Base-by-base conservation (phyloP, 2,329 filamentous ascomycete species). In the Mollisiaceae sp. region DNA sequence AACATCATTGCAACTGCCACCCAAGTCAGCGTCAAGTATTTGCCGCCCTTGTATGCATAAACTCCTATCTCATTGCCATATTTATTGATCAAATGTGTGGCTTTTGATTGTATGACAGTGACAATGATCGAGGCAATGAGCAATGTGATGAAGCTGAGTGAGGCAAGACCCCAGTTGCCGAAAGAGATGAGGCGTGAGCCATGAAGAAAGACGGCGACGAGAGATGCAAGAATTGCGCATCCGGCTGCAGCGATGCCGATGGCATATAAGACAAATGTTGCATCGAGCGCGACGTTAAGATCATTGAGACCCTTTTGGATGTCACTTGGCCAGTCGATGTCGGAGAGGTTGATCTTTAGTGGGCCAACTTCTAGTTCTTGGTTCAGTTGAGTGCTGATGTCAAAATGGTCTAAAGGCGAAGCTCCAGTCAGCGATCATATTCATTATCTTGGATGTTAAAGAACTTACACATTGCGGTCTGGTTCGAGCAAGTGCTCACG, bases 121-220 rank as follows among this genome's bases (percentile, higher is more conserved):
- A 88, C 86, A 27, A 94, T 89, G 71, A 92, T 92, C 22, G 91
- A 94, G 57, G 90, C 88, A 60, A 89, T 88, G 3, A 90, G 90
- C 72, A 90, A 83, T 14, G 87, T 78, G 8, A 86, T 47, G 67
- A 87, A 85, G 0, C 83, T 63, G 57, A 76, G 63, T 50, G 79
- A 72, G 20, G 83, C 77, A 9, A 87, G 71, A 8, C 81, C 70
- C 57, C 84, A 77, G 71, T 87, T 86, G 55, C 82, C 69, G 22
- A 82, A 76, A 2, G 82, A 80, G n/a, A 80, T 77, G 22, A 84
- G 70, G 0, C 80, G 74, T 1, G 81, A 82, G 1, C 77, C 74
- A 14, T 77, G 63, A 1, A 70, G 67, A 68, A 86, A 79, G 60
- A 86, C 66, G 1, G 80, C 79, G 39, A 79, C 67, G 2, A 83